phyloP scores from a whole-genome alignment of 2,329 filamentous ascomycete species.

The Clarireedia homoeocarpa region DNA sequence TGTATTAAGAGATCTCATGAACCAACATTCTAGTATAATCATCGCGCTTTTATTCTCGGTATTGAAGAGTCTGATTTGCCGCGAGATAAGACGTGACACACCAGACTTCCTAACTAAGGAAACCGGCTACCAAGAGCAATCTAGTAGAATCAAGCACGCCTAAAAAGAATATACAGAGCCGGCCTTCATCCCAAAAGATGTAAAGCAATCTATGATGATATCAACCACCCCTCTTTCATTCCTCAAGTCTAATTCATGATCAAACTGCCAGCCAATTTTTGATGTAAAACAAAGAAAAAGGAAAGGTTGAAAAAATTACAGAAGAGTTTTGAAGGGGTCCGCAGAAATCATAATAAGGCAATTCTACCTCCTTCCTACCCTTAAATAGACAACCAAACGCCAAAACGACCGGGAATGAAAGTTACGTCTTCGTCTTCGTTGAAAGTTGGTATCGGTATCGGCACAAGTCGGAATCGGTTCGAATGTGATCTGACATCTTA shows the following conservation, averaged over 20 bases:
- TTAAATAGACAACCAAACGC: conserved; percentile 23
- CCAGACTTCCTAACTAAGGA: neutral
- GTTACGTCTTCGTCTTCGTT: conserved; percentile 14
- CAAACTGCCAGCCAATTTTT: conserved; percentile 18
- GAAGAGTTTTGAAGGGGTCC: conserved; percentile 13
- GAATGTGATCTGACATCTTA: conserved; percentile 29
- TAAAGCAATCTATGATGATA: conserved; percentile 11
- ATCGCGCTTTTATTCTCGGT: neutral
- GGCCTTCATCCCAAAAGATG: conserved; percentile 3
- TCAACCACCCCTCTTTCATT: neutral
- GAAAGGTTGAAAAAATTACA: conserved; percentile 17
- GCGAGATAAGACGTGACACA: neutral
- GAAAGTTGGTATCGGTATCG: conserved; percentile 15
- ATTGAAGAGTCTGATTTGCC: neutral
- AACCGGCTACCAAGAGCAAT: conserved; percentile 1
- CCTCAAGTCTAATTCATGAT: conserved; percentile 5
- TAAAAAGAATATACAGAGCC: conserved; percentile 4
- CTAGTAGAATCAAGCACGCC: neutral
- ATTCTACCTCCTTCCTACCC: conserved; percentile 21
- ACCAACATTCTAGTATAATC: too few relatives aligned
- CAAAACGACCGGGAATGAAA: conserved; percentile 26
- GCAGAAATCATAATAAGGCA: conserved; percentile 18
- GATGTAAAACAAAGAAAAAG: conserved; percentile 11
- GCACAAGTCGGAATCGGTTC: conserved; percentile 10
- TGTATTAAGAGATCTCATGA: too few relatives aligned